Conservation (phyloP, 768 basidiomycete genomes). For the Russula olivacea region DNA sequence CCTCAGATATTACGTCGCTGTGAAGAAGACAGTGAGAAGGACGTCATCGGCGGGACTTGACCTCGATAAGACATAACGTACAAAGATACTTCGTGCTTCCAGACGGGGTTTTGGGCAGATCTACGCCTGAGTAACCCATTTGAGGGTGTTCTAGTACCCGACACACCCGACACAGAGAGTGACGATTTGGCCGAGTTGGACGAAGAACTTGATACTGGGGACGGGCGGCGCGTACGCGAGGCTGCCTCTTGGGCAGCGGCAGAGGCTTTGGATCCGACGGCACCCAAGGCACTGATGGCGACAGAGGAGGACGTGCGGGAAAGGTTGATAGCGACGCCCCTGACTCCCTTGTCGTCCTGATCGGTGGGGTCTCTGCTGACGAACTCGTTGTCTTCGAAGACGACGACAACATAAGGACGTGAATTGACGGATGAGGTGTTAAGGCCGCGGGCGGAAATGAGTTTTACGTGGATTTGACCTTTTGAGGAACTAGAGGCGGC, state of each 20-base stretch:
- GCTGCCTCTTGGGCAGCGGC: constrained; percentile 30
- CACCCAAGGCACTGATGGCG: constrained; percentile 61
- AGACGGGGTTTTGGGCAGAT: constrained; percentile 85
- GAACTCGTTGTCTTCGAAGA: constrained; percentile 99
- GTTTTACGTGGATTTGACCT: constrained; percentile 92
- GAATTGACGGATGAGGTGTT: constrained; percentile 60
- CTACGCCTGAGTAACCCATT: constrained; percentile 47
- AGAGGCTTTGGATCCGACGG: constrained; percentile 48
- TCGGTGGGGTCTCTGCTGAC: constrained; percentile 85
- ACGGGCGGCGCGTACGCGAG: constrained; percentile 17
- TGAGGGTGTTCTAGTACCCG: constrained; percentile 30
- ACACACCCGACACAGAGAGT: constrained; percentile 23
- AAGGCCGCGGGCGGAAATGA: constrained; percentile 85
- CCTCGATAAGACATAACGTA: constrained; percentile 42
- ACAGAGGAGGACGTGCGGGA: constrained; percentile 55
- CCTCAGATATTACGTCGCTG: constrained; percentile 92
- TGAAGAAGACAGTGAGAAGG: constrained; percentile 17
- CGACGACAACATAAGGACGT: constrained; percentile 90
- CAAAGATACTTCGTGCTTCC: constrained; percentile 99
- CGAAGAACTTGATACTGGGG: constrained; percentile 18
- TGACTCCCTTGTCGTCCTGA: constrained; percentile 84
- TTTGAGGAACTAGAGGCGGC: constrained; percentile 36
- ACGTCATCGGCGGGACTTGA: constrained; percentile 5
- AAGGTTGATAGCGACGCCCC: constrained; percentile 60
- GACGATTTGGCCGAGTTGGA: constrained; percentile 24